Base-by-base conservation (phyloP, 2,329 filamentous ascomycete species). In the Fusarium staphyleae region DNA sequence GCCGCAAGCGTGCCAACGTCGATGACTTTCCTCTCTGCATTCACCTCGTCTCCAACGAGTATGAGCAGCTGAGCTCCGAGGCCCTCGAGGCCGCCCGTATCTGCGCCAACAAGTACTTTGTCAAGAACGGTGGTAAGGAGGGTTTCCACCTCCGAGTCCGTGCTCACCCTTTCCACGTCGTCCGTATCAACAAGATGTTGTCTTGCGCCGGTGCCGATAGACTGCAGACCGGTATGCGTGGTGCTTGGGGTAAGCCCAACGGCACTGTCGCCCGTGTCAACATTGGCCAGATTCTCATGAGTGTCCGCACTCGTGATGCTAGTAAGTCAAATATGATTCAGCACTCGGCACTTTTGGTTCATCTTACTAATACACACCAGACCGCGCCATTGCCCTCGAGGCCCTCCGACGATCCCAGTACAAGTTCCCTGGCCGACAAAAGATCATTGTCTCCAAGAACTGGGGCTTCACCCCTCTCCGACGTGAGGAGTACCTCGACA, bases 151-250 rank as follows among this genome's bases (percentile, higher is more conserved):
- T 89, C 69, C 86, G 87, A 72, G 84, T 89, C 75, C 87, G 95
- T 77, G 93, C 92, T 76, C 95, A 99, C 87, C 95, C 95, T 69
- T 99, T 91, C 91, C 95, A 99, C 87, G 95, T 99, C 82, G 90
- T 99, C 86, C 95, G 95, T 83, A 99, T 99, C 93, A 99, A 99
- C 92, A 99, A 99, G 90, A 99, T 99, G 95, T 93, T 99, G 91
- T 98, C 95, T 77, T 99, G 95, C 81, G 95, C 95, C 76, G 95
- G 95, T 87, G 95, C 95, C 88, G 95, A 99, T 98, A 92, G 95
- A 89, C 86, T 99, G 81, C 95, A 99, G 84, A 99, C 95, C 72
- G 95, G 95, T 86, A 99, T 99, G 95, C 93, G 95, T 89, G 95
- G 95, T 88, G 95, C 95, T 73, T 99, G 92, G 88, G 95, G 95